Conservation (phyloP, 345 rosid genomes). For the Geranium rotundifolium region DNA sequence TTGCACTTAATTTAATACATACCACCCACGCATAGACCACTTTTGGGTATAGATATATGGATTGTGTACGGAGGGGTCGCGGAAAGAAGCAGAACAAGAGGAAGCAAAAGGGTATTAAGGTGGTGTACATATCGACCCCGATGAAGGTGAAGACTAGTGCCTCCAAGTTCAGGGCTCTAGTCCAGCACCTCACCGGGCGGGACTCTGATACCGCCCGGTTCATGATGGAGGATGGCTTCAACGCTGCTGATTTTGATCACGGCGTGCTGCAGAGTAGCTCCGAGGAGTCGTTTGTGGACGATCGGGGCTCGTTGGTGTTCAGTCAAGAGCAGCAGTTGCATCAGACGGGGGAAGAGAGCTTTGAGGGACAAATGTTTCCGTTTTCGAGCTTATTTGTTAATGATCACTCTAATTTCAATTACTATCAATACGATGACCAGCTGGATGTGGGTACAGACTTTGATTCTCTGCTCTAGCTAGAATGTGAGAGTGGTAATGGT, state of each 20-base stretch:
- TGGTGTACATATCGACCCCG: constrained; percentile 25
- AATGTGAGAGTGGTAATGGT: no score
- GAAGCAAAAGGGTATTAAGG: constrained; percentile 11
- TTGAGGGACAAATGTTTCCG: not conserved
- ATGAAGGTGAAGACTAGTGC: constrained; percentile 21
- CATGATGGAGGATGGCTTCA: not conserved
- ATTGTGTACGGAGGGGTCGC: not conserved
- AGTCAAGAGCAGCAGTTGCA: not conserved
- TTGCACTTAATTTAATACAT: not conserved
- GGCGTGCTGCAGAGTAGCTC: not conserved
- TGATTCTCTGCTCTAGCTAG: not conserved
- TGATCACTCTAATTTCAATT: not conserved
- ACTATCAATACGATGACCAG: not conserved
- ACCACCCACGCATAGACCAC: no score
- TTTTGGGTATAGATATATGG: not conserved
- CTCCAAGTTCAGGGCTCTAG: constrained; percentile 18
- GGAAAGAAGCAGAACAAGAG: not conserved
- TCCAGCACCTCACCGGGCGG: constrained; percentile 24
- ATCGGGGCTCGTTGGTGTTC: no score
- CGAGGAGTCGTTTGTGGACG: not conserved
- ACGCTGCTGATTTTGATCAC: not conserved
- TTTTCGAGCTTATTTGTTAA: not conserved
- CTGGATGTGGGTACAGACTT: not conserved
- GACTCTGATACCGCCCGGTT: constrained; percentile 14
- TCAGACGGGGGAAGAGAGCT: not conserved